These are phyloP conservation scores for Penicillium brasilianum DNA, from an alignment of 2,329 filamentous ascomycete genomes.

Conservation along the genomic window DNA sequence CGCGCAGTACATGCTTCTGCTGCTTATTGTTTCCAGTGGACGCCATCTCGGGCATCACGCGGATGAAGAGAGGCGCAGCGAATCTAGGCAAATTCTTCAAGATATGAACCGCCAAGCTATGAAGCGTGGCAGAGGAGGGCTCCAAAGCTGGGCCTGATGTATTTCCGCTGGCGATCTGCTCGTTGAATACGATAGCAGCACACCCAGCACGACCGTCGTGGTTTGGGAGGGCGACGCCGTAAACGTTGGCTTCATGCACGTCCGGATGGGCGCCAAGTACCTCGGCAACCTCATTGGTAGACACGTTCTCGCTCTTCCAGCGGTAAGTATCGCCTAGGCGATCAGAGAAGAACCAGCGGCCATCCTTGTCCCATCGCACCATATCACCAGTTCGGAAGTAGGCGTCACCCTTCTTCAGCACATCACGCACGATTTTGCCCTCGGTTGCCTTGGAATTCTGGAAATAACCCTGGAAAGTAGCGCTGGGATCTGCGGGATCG, in stretches of 20 bases:
- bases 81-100: conserved; percentile 68
- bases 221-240: conserved; percentile 77
- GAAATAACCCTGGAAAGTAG: conserved; percentile 81
- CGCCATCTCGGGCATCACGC: conserved; percentile 67
- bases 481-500: conserved; percentile 65
- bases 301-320: conserved; percentile 79
- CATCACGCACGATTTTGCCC: conserved; percentile 74
- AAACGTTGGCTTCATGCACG: conserved; percentile 81
- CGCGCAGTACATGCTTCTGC: conserved; percentile 75
- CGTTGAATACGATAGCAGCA: conserved; percentile 69
- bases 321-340: conserved; percentile 60
- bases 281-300: conserved; percentile 80
- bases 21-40: conserved; percentile 88
- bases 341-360: conserved; percentile 78
- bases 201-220: conserved; percentile 87
- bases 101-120: conserved; percentile 66
- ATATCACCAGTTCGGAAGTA: conserved; percentile 88
- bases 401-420: conserved; percentile 75
- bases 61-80: conserved; percentile 77
- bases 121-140: conserved; percentile 53
- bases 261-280: conserved; percentile 69
- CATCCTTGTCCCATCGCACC: conserved; percentile 71
- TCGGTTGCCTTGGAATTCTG: conserved; percentile 72
- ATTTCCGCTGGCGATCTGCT: conserved; percentile 38
- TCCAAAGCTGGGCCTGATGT: conserved; percentile 30